Percentiles rank a stretch among this genome's conserved stretches.
phyloP scores from a whole-genome alignment of 768 basidiomycete genomes.

The Mycena filopes region DNA sequence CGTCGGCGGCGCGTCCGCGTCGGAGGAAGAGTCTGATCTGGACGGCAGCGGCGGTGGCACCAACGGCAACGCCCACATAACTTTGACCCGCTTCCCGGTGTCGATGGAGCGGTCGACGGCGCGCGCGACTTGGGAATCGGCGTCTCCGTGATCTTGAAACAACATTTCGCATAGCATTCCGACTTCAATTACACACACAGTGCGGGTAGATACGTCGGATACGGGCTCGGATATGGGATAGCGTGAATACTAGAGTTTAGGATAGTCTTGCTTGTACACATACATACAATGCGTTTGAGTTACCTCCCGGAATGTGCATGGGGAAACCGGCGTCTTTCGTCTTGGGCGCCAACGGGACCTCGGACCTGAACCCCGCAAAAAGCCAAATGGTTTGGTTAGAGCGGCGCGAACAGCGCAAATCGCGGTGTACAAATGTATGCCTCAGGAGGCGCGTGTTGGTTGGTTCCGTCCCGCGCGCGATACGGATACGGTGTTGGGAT shows the following conservation, averaged over 20 bases:
- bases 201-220: no score
- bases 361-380: neutral
- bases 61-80: constrained; percentile 26
- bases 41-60: neutral
- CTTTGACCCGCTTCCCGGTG: constrained; percentile 39
- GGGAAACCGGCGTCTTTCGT: constrained; percentile 28
- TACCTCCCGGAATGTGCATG: constrained; percentile 19
- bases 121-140: constrained; percentile 25
- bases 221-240: no score
- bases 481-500: constrained; percentile 9
- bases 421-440: neutral
- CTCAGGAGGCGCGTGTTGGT: no score
- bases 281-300: no score
- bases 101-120: constrained; percentile 60
- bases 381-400: constrained; percentile 1
- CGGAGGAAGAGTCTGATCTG: neutral
- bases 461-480: constrained; percentile 26
- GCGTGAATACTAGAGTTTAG: no score
- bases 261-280: no score
- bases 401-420: neutral
- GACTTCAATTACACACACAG: no score
- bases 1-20: constrained; percentile 1
- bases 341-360: neutral
- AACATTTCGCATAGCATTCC: no score
- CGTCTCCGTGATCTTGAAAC: constrained; percentile 1